These are phyloP conservation scores for Aureobasidium sp. DNA, from an alignment of 2,329 filamentous ascomycete species.

Conservation along the genomic window DNA sequence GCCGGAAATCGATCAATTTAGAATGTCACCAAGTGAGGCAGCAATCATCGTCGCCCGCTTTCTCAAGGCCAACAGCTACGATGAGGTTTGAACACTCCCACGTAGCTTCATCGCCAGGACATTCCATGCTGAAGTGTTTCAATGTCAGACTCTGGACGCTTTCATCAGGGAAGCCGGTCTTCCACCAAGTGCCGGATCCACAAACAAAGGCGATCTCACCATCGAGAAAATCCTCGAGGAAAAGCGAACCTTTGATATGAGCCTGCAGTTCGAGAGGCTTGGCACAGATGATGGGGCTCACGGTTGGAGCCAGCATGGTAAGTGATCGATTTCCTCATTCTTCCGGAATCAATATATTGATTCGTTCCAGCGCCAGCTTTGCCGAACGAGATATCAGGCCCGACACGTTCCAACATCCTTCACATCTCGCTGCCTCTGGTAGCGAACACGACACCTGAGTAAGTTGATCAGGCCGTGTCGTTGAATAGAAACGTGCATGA, in stretches of 20 bases:
- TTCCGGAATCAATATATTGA: conserved; percentile 1
- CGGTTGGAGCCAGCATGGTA: conserved; percentile 18
- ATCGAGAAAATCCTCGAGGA: conserved; percentile 55
- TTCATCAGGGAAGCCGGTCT: conserved; percentile 53
- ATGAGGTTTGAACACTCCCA: conserved; percentile 25
- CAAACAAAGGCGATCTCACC: conserved; percentile 42
- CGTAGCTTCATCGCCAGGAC: background rate
- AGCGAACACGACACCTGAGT: background rate
- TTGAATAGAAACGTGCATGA: background rate
- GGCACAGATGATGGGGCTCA: conserved; percentile 36
- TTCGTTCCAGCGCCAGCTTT: conserved; percentile 37
- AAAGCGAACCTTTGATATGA: conserved; percentile 52
- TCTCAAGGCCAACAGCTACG: conserved; percentile 32
- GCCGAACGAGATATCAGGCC: conserved; percentile 38
- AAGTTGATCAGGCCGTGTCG: background rate
- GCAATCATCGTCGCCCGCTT: conserved; percentile 33
- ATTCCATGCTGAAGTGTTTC: conserved; percentile 2
- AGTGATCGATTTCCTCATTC: background rate
- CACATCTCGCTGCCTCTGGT: conserved; percentile 38
- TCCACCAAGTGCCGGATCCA: conserved; percentile 42
- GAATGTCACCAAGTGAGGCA: conserved; percentile 29
- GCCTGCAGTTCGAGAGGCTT: conserved; percentile 49
- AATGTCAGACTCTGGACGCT: conserved; percentile 45
- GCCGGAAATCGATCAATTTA: background rate
- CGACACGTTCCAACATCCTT: conserved; percentile 48